Conservation (phyloP, 257 asterid species). For the Forsythia suspensa region DNA sequence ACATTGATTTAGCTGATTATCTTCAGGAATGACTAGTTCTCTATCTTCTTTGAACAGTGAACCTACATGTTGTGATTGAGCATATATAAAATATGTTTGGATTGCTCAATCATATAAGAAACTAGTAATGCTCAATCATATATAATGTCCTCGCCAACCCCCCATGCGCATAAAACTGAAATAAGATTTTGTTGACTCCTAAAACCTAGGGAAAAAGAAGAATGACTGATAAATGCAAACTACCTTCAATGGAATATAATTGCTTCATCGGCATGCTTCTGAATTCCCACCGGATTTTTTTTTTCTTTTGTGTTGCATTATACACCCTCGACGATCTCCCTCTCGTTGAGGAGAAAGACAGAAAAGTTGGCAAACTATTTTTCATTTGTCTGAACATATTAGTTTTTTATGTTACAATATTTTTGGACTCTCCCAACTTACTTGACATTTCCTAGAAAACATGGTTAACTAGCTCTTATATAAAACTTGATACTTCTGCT, state of each 20-base stretch:
- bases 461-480: background rate
- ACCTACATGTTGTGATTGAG: background rate
- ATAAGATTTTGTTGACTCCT: background rate
- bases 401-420: background rate
- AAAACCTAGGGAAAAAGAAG: background rate
- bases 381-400: background rate
- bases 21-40: background rate
- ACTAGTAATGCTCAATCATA: background rate
- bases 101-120: too few species aligned
- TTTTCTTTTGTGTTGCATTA: background rate
- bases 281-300: background rate
- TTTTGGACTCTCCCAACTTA: background rate
- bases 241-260: background rate
- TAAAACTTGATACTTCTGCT: background rate
- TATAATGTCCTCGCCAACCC: background rate
- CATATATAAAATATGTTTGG: too few species aligned
- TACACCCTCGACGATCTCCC: background rate
- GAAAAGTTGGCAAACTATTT: background rate
- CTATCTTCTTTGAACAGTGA: background rate
- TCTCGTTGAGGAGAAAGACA: background rate
- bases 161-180: background rate
- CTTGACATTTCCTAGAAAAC: background rate
- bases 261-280: background rate
- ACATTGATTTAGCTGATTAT: background rate
- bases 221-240: background rate